Percentiles rank a stretch among this genome's conserved stretches.
phyloP scores from a whole-genome alignment of 176 grass and related monocot species.

The Raddia distichophylla region DNA sequence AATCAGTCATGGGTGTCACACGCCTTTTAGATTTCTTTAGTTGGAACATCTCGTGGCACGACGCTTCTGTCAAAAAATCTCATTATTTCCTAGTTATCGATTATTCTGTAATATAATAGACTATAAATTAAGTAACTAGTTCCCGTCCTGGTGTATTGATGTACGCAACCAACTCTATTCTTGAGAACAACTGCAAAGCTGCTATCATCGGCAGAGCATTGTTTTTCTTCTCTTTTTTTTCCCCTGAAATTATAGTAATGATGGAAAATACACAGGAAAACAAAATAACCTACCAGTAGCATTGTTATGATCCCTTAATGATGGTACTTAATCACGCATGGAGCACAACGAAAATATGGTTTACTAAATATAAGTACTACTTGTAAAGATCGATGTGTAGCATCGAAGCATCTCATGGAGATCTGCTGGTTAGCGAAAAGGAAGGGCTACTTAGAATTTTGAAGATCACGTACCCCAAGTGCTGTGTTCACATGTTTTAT shows the following conservation, averaged over 20 bases:
- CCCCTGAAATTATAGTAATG: background rate
- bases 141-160: background rate
- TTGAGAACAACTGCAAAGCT: background rate
- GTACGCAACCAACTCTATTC: background rate
- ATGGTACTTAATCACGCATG: background rate
- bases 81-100: background rate
- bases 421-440: slow-evolving; percentile 36
- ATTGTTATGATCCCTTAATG: background rate
- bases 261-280: background rate
- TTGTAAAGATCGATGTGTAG: background rate
- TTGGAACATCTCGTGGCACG: background rate
- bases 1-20: background rate
- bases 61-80: background rate
- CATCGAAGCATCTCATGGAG: slow-evolving; percentile 18
- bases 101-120: no score
- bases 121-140: background rate
- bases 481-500: slow-evolving; percentile 40
- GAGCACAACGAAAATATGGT: background rate
- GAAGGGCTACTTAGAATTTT: slow-evolving; percentile 34
- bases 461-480: slow-evolving; percentile 30
- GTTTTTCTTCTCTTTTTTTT: background rate
- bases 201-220: background rate
- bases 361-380: background rate
- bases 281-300: background rate
- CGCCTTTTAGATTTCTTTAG: background rate